Percentiles rank a stretch among this genome's conserved stretches.
These are phyloP conservation scores for Stagonosporopsis cucurbitacearum DNA, from an alignment of 2,329 filamentous ascomycete genomes.

Conservation along the genomic window DNA sequence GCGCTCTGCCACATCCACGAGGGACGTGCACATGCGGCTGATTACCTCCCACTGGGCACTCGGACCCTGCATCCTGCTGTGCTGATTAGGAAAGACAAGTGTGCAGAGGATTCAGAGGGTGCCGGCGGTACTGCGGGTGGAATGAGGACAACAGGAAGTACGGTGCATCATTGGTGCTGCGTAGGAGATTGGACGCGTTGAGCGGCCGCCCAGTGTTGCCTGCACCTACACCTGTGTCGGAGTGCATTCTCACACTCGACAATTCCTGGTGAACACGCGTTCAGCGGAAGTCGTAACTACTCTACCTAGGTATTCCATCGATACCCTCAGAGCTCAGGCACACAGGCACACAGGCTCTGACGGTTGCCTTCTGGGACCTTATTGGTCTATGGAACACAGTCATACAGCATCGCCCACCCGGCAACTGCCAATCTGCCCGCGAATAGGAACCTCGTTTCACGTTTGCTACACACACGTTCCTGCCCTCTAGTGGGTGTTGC, in stretches of 20 bases:
- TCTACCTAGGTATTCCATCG: constrained; percentile 10
- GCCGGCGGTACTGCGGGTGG: constrained; percentile 3
- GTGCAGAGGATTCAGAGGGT: not conserved
- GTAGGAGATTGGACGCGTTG: not conserved
- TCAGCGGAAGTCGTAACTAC: constrained; percentile 3
- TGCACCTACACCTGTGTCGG: not conserved
- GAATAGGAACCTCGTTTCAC: constrained; percentile 29
- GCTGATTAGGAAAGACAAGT: constrained; percentile 10
- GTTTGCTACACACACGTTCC: constrained; percentile 27
- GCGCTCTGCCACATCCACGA: constrained; percentile 9
- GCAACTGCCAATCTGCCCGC: constrained; percentile 21
- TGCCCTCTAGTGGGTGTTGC: constrained; percentile 20
- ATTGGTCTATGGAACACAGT: constrained; percentile 41
- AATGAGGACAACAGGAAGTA: not conserved
- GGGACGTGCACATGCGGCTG: constrained; percentile 18
- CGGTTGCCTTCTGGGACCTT: constrained; percentile 12
- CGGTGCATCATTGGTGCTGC: constrained; percentile 4
- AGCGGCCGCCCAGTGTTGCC: constrained; percentile 10
- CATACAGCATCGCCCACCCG: constrained; percentile 36
- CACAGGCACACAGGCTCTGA: constrained; percentile 15
- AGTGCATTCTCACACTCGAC: not conserved
- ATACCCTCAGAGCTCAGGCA: not conserved
- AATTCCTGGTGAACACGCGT: constrained; percentile 3
- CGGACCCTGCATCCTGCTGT: constrained; percentile 7
- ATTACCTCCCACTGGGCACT: constrained; percentile 3